phyloP scores from a whole-genome alignment of 2,329 filamentous ascomycete species.

The Endothia cerciana region DNA sequence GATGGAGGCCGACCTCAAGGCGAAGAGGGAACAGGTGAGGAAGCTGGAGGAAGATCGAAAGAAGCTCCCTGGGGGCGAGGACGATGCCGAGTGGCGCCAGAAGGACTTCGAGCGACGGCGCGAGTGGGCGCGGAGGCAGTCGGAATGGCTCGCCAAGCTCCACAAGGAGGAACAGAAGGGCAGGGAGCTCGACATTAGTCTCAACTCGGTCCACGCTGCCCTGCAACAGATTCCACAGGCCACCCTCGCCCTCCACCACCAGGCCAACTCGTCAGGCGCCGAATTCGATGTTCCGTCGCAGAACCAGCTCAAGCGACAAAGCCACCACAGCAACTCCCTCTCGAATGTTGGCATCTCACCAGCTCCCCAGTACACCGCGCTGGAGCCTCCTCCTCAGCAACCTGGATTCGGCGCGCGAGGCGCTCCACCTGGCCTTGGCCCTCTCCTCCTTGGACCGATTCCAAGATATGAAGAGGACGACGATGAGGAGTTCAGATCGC shows the following conservation, averaged over 20 bases:
- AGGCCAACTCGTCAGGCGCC: constrained; percentile 47
- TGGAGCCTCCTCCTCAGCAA: constrained; percentile 25
- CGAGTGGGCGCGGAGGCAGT: constrained; percentile 59
- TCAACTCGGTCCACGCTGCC: constrained; percentile 52
- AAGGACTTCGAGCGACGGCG: constrained; percentile 55
- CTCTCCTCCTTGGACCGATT: constrained; percentile 44
- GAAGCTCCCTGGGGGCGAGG: constrained; percentile 63
- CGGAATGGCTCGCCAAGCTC: constrained; percentile 55
- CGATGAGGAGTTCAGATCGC: constrained; percentile 64
- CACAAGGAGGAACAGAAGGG: constrained; percentile 52
- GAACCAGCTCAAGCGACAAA: constrained; percentile 51
- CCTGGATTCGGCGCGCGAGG: constrained; percentile 16
- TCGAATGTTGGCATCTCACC: constrained; percentile 46
- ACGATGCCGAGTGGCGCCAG: constrained; percentile 60
- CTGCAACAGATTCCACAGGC: constrained; percentile 42
- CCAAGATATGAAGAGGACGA: constrained; percentile 55
- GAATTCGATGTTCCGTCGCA: constrained; percentile 51
- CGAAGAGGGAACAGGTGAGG: constrained; percentile 73
- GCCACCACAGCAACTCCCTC: constrained; percentile 52
- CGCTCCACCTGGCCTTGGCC: constrained; percentile 40
- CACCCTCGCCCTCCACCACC: constrained; percentile 47
- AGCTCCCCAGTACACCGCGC: constrained; percentile 47
- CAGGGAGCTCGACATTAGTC: constrained; percentile 52
- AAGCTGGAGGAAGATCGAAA: constrained; percentile 73
- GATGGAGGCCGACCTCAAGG: constrained; percentile 74